Base-by-base conservation (phyloP, 768 basidiomycete genomes). In the Kwoniella pini region DNA sequence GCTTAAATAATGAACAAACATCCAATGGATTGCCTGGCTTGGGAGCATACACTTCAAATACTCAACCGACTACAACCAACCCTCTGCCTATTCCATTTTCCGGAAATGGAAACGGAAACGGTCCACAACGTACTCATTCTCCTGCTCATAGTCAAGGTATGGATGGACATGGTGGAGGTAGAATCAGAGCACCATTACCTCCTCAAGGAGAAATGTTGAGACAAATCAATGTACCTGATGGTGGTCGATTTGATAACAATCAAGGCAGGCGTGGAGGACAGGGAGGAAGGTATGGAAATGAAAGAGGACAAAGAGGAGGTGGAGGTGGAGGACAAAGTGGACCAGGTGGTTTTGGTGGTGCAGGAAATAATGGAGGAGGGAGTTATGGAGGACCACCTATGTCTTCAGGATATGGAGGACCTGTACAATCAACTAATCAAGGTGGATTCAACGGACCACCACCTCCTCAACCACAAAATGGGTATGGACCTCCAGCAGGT, bases 181-280 rank as follows among this genome's bases (percentile, higher is more conserved):
- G 75, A 28, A 50, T 64, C 9, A 64, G 65, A 46, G 81, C 80
- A 11, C 78, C 82, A 56, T 67, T 82, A 52, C 82, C 82, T 5
- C 78, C 80, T 42, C 86, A 85, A 65, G 83, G 84, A 38, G 85
- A 87, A 30, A 80, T 83, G 75, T 82, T 76, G 39, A 60, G 62
- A 28, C 64, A 68, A 76, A 68, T 65, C n/a, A 46, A 46, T 27
- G 24, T 46, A 24, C 19, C 51, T 19, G 49, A 28, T 17, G 19
- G 22, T 27, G 51, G 22, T 45, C 40, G 60, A 12, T 36, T 36
- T 44, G 30, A 36, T 39, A 39, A 53, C 19, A 52, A 45, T 5
- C 19, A 24, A 22, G 44, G 48, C 21, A 33, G 33, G 17, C 31
- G 22, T 21, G 15, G 17, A 13, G 38, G 54, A 44, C 15, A 28